Evolutionary conservation across 2,329 filamentous ascomycete genomes (phyloP), one percentile per base, ranked within the genome.

Genomic region (Epichloe glyceriae): DNA sequence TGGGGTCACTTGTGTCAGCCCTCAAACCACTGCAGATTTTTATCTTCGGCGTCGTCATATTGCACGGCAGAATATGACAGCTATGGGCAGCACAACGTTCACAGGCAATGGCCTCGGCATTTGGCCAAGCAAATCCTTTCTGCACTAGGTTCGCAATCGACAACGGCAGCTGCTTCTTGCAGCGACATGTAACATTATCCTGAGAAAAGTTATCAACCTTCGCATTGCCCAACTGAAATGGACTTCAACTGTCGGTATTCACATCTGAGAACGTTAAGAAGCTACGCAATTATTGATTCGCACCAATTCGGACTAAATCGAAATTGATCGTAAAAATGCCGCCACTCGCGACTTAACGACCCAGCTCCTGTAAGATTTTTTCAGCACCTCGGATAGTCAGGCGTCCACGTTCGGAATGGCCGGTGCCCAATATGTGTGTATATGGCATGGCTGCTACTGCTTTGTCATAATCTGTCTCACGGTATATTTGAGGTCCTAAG

Each of bases 1-100:
- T 62, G 47, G 64, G 63, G 61, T 62, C 61, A 60, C 61, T 57
- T 66, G 62, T 67, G 63, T 60, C 66, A 67, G 61, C 64, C 64
- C 65, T 63, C 64, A 64, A 63, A 66, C 62, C 61, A 43, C 61
- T 63, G 59, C 66, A 68, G 54, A 68, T 63, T 67, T 67, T 65
- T 64, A 61, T 62, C 61, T 65, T 64, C 63, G 62, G 67, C 66
- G 64, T 58, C 61, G 63, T 64, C 61, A 58, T 61, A 58, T 64
- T 62, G 61, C 59, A 62, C 66, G 62, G 63, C 64, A 59, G 61
- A 64, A 59, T 58, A 63, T 67, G 61, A 63, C 66, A 66, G 60
- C 60, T 61, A 30, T 62, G 66, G 58, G 59, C 61, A 66, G 59
- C 62, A 59, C 63, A 61, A 53, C 63, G 56, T 56, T 64, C 62